phyloP scores from a whole-genome alignment of 2,329 filamentous ascomycete genomes.

The Exophiala calicioides region DNA sequence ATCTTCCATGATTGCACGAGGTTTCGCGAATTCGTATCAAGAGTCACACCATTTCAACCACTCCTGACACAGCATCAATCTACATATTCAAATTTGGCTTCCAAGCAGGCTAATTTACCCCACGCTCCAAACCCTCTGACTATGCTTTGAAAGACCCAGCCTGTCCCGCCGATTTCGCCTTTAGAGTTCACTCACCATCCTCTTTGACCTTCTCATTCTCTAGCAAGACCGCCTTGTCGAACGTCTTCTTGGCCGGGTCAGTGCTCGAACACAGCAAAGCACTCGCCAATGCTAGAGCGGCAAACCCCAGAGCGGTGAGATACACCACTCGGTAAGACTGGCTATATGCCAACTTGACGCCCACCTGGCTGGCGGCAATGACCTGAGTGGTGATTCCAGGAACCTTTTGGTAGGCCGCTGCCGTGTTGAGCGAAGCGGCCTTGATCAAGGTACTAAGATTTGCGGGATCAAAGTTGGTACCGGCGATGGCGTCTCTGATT shows the following conservation, averaged over 20 bases:
- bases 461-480: conserved; percentile 40
- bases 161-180: not conserved
- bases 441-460: conserved; percentile 39
- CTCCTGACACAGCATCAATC: too few species aligned
- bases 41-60: too few species aligned
- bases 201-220: conserved; percentile 14
- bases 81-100: too few species aligned
- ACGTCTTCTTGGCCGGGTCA: conserved; percentile 19
- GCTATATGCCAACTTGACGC: conserved; percentile 44
- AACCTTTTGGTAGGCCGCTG: conserved; percentile 34
- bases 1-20: too few species aligned
- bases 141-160: not conserved
- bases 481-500: conserved; percentile 36
- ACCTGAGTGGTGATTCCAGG: conserved; percentile 40
- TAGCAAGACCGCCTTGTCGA: conserved; percentile 18
- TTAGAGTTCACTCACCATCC: too few species aligned
- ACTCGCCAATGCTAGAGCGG: conserved; percentile 18
- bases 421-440: conserved; percentile 37
- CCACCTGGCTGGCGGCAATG: conserved; percentile 36
- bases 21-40: too few species aligned
- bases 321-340: conserved; percentile 48
- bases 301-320: conserved; percentile 27
- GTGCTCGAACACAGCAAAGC: conserved; percentile 8
- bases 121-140: too few species aligned
- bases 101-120: too few species aligned